Evolutionary conservation across 805 yeast species (phyloP), one percentile per base, ranked within the genome.

Genomic region (Phaffomyces antillensis): DNA sequence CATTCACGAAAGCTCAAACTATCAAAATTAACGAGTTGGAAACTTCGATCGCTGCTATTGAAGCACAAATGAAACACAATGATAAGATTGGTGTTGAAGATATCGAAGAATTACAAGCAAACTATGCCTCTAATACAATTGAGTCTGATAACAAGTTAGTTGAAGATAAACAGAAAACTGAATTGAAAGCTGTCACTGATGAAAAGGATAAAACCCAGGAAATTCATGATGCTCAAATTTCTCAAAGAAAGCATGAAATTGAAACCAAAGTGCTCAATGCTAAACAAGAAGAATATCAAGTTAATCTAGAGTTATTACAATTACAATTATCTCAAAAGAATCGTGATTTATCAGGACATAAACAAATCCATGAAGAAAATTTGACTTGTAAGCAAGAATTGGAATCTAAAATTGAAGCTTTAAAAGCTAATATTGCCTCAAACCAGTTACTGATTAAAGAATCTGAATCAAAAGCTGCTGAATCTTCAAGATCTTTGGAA

Each of bases 191-290:
- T 8, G 53, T 47, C 33, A 44, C 35, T 12, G 35, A 48, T 18
- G 58, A 53, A 15, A 47, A 49, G 43, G 36, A 42, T 20, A 51
- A 55, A 35, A 26, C 36, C 32, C 39, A 42, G 17, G 49, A 50
- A 2, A 56, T 59, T 36, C 52, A 48, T 39, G 52, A 52, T 23
- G 34, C 47, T 37, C 54, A 52, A 41, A 43, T 51, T 18, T 26
- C 52, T 1, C 63, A 59, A 42, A 52, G 54, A 41, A 52, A 51
- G 35, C 45, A 44, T 33, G 58, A 52, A 32, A 53, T 59, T 25
- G 43, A 54, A 26, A 38, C 60, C 1, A 53, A 56, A 42, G 61
- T 59, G 8, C 36, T 58, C 5, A 50, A 50, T n/a, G 62, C 63
- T 10, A 55, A 55, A 39, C 54, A 54, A 23, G 53, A 57, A 3